These are phyloP conservation scores for Anthracocystis setariae DNA, from an alignment of 1,284 basidiomycete genomes.

Conservation along the genomic window DNA sequence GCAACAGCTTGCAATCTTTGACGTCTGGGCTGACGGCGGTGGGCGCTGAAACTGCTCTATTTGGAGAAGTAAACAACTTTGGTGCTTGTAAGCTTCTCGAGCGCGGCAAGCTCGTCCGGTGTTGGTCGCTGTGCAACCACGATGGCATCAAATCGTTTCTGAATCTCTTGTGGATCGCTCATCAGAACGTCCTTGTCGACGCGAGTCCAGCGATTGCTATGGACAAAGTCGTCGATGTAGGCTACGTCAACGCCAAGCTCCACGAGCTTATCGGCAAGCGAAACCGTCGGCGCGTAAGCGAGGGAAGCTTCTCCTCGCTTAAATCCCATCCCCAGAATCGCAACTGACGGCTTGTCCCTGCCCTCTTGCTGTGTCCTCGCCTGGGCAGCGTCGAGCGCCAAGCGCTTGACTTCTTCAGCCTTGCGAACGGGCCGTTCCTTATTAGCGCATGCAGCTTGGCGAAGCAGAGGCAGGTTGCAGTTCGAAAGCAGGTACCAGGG, in stretches of 20 bases:
- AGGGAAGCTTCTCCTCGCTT: constrained; percentile 34
- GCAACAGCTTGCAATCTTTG: too few species aligned
- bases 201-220: too few species aligned
- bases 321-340: constrained; percentile 38
- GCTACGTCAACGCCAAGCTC: constrained; percentile 21
- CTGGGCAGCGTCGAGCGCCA: constrained; percentile 13
- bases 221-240: constrained; percentile 35
- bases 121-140: constrained; percentile 33
- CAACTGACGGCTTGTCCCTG: constrained; percentile 1
- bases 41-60: too few species aligned
- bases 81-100: constrained; percentile 9
- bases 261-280: constrained; percentile 30
- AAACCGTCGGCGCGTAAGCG: constrained; percentile 33
- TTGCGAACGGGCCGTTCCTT: constrained; percentile 20
- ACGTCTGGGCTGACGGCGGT: too few species aligned
- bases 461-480: constrained; percentile 33
- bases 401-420: constrained; percentile 14
- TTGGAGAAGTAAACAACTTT: constrained; percentile 34
- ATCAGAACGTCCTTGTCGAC: too few species aligned
- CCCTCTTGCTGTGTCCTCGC: too few species aligned
- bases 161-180: constrained; percentile 19
- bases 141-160: constrained; percentile 15
- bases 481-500: constrained; percentile 38
- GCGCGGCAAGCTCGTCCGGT: constrained; percentile 12
- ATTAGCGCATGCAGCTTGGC: constrained; percentile 20